Conservation (phyloP, 345 rosid genomes). For the Noccaea caerulescens region DNA sequence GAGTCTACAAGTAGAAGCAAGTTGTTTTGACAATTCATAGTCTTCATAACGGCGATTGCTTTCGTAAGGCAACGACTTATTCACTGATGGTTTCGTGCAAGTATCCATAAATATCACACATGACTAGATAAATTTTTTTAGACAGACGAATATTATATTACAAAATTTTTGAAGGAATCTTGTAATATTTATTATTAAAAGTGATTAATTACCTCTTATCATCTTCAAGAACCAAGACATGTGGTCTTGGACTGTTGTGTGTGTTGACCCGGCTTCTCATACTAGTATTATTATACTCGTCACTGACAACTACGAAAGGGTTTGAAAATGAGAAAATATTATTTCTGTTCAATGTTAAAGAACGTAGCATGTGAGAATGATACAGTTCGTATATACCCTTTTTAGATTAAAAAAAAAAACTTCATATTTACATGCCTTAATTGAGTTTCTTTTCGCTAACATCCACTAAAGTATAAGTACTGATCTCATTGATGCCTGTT, state of each 20-base stretch:
- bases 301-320: not conserved
- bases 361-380: not conserved
- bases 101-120: constrained; percentile 29
- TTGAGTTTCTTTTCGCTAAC: not conserved
- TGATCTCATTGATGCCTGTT: not conserved
- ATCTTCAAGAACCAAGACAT: constrained; percentile 36
- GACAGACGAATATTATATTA: not conserved
- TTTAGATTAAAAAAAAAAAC: not conserved
- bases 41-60: constrained; percentile 43
- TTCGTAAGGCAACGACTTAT: constrained; percentile 40
- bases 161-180: constrained; percentile 4
- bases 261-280: constrained; percentile 38
- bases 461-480: not conserved
- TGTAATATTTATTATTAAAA: constrained; percentile 2
- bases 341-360: not conserved
- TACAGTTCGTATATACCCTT: not conserved
- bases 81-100: constrained; percentile 38
- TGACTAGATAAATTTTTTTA: too few relatives aligned
- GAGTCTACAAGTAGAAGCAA: constrained; percentile 37
- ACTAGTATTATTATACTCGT: too few relatives aligned
- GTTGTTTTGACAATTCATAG: constrained; percentile 30
- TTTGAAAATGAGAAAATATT: not conserved
- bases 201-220: constrained; percentile 27
- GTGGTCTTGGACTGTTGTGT: constrained; percentile 37
- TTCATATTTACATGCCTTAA: not conserved